Evolutionary conservation across 1,284 basidiomycete genomes (phyloP), one percentile per base, ranked within the genome.

Genomic region (Peniophora sp.): DNA sequence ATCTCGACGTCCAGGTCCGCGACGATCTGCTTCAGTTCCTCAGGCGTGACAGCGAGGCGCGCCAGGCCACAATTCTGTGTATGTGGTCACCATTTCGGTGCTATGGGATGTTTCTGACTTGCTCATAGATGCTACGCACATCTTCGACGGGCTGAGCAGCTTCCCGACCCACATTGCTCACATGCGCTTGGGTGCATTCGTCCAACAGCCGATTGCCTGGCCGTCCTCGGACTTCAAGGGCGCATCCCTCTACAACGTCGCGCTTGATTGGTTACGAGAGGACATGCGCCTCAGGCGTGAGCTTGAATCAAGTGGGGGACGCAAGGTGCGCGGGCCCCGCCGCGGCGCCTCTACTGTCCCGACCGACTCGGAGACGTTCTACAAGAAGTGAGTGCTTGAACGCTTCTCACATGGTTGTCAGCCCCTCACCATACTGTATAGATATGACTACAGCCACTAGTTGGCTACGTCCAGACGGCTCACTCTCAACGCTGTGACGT

Each of bases 1-100:
- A 99, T 65, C 74, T 99, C n/a, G 97, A 99, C 60, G 95, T 98
- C 5, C 80, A 98, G 37, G 97, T 99, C 42, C 85, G 97, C 45
- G 83, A 91, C 48, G 91, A 97, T 56, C 73, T 99, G 20, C 79
- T 99, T 57, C 79, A 74, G 17, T 99, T 98, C 68, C 76, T 99
- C 42, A 85, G 85, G 56, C 69, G 78, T 18, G 97, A 99, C 62
- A 91, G 91, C 55, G 79, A 88, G 56, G 67, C 70, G 12, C 79
- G 97, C 20, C 81, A 83, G 0, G 91, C 95, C 3, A 98, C 96
- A 3, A 89, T 99, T 52, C 71, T 99, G 48, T 99, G 92, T 85
- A 63, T 58, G 86, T 72, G 15, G 20, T 15, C 32, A 34, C 43
- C 39, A 49, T 27, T 39, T 37, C 49, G 47, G 46, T 48, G 46